Base-by-base conservation (phyloP, 495 filamentous ascomycete species). In the Penicillium lagena region DNA sequence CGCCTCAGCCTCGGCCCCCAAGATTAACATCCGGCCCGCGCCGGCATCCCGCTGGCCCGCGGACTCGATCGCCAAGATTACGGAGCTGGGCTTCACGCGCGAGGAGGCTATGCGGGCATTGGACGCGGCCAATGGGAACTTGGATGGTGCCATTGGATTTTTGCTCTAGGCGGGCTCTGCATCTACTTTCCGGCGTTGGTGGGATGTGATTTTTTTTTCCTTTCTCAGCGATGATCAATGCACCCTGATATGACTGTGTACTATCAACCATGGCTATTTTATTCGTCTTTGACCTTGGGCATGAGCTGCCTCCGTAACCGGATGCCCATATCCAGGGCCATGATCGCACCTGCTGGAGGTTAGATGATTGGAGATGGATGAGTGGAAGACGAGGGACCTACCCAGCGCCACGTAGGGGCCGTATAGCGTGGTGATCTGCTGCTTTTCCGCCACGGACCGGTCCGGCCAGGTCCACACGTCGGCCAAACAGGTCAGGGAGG, bases 71-170 rank as follows among this genome's bases (percentile, higher is more conserved):
- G 77, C 83, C 34, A 83, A 83, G 50, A 75, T 98, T 39, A 79
- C 83, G 35, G 79, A 82, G 14, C 71, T 98, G 33, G 93, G 93
- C 0, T 89, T 94, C 59, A 76, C 78, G 9, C 81, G 82, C 42
- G 80, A 86, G 31, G 73, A 88, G 47, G 91, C 89, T 1, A 75
- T 91, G 46, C 79, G 79, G 37, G 90, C 90, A 1, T 66, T 98
- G 47, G 81, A 90, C 52, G 83, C 83, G 15, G 87, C 88, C 12
- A 81, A 80, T 14, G 93, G 93, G 7, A 86, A 97, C 60, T 75
- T 96, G 29, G 85, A 96, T 40, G 77, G 82, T 43, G 93, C 93
- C 13, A 90, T 91, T 40, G 83, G 86, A 35, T 77, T 96, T 38
- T 70, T 96, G 47, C 86, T 95, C 40, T 68, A 54, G 60, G 38